Conservation (phyloP, 805 yeast genomes). For the Peterozyma xylosa region DNA sequence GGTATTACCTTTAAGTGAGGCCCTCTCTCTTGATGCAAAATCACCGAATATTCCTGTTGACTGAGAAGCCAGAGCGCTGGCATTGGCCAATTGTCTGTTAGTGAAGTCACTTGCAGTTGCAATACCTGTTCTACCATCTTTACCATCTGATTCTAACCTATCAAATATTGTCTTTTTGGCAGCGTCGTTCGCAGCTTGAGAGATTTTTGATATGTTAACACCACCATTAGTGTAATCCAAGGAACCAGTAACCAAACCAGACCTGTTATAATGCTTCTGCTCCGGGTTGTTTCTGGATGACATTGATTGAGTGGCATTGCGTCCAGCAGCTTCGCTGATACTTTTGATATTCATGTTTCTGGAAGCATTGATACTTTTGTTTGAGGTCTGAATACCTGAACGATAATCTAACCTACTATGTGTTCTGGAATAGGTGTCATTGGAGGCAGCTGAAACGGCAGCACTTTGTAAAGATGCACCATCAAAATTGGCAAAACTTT, state of each 20-base stretch:
- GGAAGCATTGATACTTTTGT: slow-evolving; percentile 20
- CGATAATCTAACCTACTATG: slow-evolving; percentile 12
- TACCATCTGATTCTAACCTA: slow-evolving; percentile 20
- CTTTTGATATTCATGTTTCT: slow-evolving; percentile 22
- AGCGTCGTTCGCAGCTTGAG: slow-evolving; percentile 34
- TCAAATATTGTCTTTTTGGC: slow-evolving; percentile 22
- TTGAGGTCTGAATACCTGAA: slow-evolving; percentile 19
- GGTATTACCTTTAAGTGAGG: slow-evolving; percentile 25
- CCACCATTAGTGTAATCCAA: slow-evolving; percentile 32
- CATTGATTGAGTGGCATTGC: slow-evolving; percentile 36
- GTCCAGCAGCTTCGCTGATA: slow-evolving; percentile 21
- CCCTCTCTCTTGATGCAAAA: slow-evolving; percentile 36
- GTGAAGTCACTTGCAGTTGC: slow-evolving; percentile 33
- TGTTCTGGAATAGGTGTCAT: slow-evolving; percentile 3
- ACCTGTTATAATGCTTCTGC: slow-evolving; percentile 18
- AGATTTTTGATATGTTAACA: slow-evolving; percentile 46
- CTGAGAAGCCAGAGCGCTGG: slow-evolving; percentile 53
- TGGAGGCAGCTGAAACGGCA: slow-evolving; percentile 9
- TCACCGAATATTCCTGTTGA: slow-evolving; percentile 31
- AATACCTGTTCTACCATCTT: slow-evolving; percentile 26
- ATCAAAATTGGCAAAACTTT: slow-evolving; percentile 21
- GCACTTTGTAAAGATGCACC: slow-evolving; percentile 11
- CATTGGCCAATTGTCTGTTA: slow-evolving; percentile 41
- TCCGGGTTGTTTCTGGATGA: slow-evolving; percentile 37
- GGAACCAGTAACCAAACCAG: slow-evolving; percentile 22